These are phyloP conservation scores for Schoenoplectus triqueter DNA, from an alignment of 202 grass and related monocot genomes.

Conservation along the genomic window DNA sequence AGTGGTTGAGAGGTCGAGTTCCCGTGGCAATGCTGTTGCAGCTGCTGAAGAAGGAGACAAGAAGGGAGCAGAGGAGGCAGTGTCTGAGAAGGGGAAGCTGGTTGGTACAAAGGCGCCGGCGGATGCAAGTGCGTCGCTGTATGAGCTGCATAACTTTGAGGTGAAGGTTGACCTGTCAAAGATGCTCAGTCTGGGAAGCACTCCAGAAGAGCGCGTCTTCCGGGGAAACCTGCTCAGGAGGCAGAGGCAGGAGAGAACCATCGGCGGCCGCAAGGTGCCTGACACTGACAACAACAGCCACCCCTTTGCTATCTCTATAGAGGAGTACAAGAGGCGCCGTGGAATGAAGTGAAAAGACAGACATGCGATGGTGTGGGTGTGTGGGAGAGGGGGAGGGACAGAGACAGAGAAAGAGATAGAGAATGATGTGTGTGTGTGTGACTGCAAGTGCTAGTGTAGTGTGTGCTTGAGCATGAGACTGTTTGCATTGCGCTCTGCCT, in stretches of 20 bases:
- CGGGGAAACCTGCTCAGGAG: constrained; percentile 32
- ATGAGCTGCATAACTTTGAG: not conserved
- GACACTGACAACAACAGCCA: constrained; percentile 64
- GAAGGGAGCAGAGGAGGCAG: not conserved
- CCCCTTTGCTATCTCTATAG: constrained; percentile 71
- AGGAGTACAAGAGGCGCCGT: constrained; percentile 74
- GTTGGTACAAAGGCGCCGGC: not conserved
- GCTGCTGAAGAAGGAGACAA: not conserved
- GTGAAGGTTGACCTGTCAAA: not conserved
- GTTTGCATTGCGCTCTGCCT: too few species aligned
- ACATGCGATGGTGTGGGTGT: too few species aligned
- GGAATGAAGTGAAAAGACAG: constrained; percentile 29
- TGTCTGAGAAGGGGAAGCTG: not conserved
- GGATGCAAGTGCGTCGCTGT: not conserved
- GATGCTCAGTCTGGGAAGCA: not conserved
- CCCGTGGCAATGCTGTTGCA: not conserved
- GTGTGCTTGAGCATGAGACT: too few species aligned
- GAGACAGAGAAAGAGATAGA: too few species aligned
- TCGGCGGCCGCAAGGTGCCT: constrained; percentile 64
- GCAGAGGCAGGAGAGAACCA: constrained; percentile 73
- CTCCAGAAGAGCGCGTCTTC: not conserved
- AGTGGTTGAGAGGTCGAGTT: not conserved
- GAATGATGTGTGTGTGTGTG: not conserved
- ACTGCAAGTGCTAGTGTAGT: too few species aligned
- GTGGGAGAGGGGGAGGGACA: too few species aligned